Percentiles rank a stretch among this genome's conserved stretches.
Conservation (phyloP, 305 asterid species). For the Ilex paraguariensis region DNA sequence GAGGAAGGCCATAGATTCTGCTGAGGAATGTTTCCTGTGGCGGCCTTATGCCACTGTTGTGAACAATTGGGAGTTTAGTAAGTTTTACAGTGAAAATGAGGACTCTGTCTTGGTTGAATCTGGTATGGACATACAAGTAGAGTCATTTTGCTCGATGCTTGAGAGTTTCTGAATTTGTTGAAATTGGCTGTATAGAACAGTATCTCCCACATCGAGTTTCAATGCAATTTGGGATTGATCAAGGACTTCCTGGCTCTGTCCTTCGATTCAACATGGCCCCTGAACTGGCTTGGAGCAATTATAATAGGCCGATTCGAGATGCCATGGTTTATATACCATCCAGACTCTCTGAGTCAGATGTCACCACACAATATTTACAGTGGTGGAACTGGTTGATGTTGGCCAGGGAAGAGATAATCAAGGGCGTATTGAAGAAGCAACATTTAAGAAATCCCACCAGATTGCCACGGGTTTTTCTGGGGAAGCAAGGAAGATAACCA, state of each 20-base stretch:
- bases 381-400: conserved; percentile 33
- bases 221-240: conserved; percentile 43
- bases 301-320: conserved; percentile 13
- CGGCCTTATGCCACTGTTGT: conserved; percentile 28
- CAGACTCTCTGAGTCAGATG: conserved; percentile 26
- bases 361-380: conserved; percentile 20
- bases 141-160: conserved; percentile 23
- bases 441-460: neutral
- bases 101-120: conserved; percentile 1
- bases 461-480: conserved; percentile 8
- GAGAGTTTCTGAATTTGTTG: conserved; percentile 22
- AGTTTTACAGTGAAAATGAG: conserved; percentile 21
- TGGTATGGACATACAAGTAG: conserved; percentile 12
- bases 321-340: conserved; percentile 22
- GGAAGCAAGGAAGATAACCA: neutral
- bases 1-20: conserved; percentile 22
- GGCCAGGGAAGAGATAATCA: neutral
- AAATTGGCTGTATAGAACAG: conserved; percentile 32
- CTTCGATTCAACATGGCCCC: neutral
- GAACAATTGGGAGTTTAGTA: conserved; percentile 22
- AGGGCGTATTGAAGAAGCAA: too few species aligned
- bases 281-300: conserved; percentile 17
- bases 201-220: conserved; percentile 44
- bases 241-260: conserved; percentile 32
- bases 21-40: conserved; percentile 30